phyloP scores from a whole-genome alignment of 2,329 filamentous ascomycete genomes.

The Lecanoromycetidae sp. region DNA sequence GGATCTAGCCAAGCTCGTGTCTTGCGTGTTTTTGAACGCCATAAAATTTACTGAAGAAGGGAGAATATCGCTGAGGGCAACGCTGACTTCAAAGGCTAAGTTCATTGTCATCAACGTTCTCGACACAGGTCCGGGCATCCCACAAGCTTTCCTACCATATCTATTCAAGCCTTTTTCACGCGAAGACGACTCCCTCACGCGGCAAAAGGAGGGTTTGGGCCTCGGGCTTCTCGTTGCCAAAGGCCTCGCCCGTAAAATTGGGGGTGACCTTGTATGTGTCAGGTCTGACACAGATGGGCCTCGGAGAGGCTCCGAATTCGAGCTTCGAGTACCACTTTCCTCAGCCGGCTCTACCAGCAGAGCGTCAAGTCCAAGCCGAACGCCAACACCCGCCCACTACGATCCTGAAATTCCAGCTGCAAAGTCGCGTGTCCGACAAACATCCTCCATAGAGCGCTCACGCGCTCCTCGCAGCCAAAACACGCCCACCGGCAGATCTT shows the following conservation, averaged over 20 bases:
- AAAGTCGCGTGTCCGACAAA: constrained; percentile 5
- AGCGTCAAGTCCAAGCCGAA: constrained; percentile 37
- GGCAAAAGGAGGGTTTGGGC: constrained; percentile 56
- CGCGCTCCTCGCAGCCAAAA: constrained; percentile 2
- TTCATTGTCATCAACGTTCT: constrained; percentile 50
- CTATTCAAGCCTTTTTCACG: constrained; percentile 60
- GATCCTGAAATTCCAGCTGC: constrained; percentile 2
- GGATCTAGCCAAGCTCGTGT: constrained; percentile 51
- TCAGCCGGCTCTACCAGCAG: constrained; percentile 38
- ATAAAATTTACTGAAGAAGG: constrained; percentile 25
- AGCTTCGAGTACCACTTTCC: constrained; percentile 51
- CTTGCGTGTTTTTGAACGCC: constrained; percentile 36
- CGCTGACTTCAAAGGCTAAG: constrained; percentile 38
- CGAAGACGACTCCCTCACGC: constrained; percentile 55
- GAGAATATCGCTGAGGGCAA: constrained; percentile 44
- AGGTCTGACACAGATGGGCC: constrained; percentile 51
- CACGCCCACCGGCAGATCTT: constrained; percentile 1
- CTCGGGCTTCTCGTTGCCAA: constrained; percentile 61
- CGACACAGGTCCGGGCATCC: constrained; percentile 59
- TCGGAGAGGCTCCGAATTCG: constrained; percentile 53
- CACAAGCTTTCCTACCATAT: constrained; percentile 51
- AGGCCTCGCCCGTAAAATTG: constrained; percentile 55
- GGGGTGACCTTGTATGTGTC: constrained; percentile 54
- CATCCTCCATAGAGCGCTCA: constrained; percentile 7
- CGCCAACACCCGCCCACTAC: constrained; percentile 28